A percentile compares a stretch with the other conserved stretches of the same genome.
These are phyloP conservation scores for Plasmodium adleri DNA, from an alignment of 169 alveolate genomes.

Conservation along the genomic window DNA sequence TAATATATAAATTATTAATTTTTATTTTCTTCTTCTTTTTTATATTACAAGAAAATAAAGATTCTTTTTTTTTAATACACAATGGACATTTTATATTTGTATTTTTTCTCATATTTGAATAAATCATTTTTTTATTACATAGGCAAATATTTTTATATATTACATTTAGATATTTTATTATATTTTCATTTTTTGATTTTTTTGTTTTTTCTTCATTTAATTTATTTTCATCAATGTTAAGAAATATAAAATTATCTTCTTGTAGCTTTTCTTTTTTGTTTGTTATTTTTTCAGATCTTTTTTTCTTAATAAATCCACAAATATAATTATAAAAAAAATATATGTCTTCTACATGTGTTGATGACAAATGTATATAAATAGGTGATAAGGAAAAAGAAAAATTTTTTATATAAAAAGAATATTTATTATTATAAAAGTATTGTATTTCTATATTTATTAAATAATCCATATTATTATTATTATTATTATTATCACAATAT, in stretches of 20 bases:
- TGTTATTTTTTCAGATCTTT: not conserved
- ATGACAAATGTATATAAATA: slow-evolving; percentile 23
- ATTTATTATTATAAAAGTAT: not conserved
- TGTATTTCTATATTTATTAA: slow-evolving; percentile 8
- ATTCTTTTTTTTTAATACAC: not conserved
- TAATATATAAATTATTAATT: slow-evolving; percentile 7
- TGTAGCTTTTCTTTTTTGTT: too few relatives aligned
- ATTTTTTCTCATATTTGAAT: too few relatives aligned
- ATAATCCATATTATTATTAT: not conserved
- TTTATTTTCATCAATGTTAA: too few relatives aligned
- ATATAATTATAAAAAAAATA: slow-evolving; percentile 22
- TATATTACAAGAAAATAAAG: not conserved
- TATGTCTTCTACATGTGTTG: slow-evolving; percentile 17
- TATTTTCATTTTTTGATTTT: too few relatives aligned
- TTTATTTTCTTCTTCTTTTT: slow-evolving; percentile 29
- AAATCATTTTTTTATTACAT: too few relatives aligned
- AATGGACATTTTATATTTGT: not conserved
- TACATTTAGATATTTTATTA: too few relatives aligned
- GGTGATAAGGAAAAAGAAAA: slow-evolving; percentile 29
- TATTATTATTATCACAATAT: not conserved
- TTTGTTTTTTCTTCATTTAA: too few relatives aligned
- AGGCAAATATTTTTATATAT: too few relatives aligned
- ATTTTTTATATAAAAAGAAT: slow-evolving; percentile 2
- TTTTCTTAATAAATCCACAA: slow-evolving; percentile 11
- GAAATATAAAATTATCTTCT: too few relatives aligned